Base-by-base conservation (phyloP, 441 rosid species). In the Dalechampia spathulata region DNA sequence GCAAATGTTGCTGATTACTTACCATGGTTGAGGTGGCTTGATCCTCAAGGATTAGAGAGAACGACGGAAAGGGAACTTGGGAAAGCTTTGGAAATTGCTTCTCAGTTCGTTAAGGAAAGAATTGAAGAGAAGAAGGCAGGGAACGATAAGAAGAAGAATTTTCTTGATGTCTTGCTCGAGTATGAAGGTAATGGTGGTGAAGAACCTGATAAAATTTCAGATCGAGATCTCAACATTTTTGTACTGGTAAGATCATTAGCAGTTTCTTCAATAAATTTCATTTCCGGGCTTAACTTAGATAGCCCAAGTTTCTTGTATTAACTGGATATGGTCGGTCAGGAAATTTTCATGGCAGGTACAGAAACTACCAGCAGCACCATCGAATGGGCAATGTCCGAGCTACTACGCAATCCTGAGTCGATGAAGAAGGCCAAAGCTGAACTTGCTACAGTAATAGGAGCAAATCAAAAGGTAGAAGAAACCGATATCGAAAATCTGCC, bases 11-110 rank as follows among this genome's bases (percentile, higher is more conserved):
- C 72, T 0, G 81, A 79, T 38, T 60, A 57, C 27, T 67, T 72
- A 7, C 84, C 84, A 0, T 72, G 72, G 65, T 10, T 74, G 60
- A 52, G 49, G 54, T 48, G 78, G 78, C 17, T 74, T 3, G 85
- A 79, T 43, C 79, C 76, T 6, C 81, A 76, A 22, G 78, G 81
- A 25, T 53, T 76, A 61, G 59, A 34, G 72, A 65, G 68, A 62
- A 67, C 63, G 20, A 72, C 67, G 85, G 67, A 63, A 17, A 62
- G 64, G 51, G 72, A 70, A 39, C 49, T 79, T 12, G 82, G 82
- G 6, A 72, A 60, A 53, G 82, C 79, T 2, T 8, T 76, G 52
- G 65, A 69, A 26, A 74, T 79, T 1, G 70, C 72, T 8, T 65
- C 73, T 0, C 37, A 22, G 61, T 67, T 76, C 41, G 82, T 76